Percentiles rank a stretch among this genome's conserved stretches.
phyloP scores from a whole-genome alignment of 2,329 filamentous ascomycete species.

The Dothideomycetidae sp. region DNA sequence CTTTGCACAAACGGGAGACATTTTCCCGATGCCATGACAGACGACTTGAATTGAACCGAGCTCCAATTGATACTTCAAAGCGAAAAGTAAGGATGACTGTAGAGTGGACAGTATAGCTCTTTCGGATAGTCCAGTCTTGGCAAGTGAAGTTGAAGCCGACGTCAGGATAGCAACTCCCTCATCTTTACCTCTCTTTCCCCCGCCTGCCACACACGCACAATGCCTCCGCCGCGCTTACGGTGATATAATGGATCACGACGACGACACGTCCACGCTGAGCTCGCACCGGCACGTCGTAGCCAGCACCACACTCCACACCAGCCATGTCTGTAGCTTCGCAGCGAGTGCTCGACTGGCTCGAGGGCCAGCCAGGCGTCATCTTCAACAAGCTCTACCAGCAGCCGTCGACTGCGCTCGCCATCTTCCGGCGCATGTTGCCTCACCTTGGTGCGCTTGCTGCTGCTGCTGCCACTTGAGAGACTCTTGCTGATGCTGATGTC shows the following conservation, averaged over 20 bases:
- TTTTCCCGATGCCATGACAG: neutral
- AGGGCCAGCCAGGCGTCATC: conserved; percentile 76
- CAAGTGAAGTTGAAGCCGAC: neutral
- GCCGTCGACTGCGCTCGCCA: conserved; percentile 85
- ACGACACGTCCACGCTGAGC: conserved; percentile 1
- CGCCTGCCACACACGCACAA: neutral
- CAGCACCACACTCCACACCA: conserved; percentile 5
- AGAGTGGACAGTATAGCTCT: no score
- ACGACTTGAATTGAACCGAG: no score
- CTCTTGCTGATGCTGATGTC: conserved; percentile 4
- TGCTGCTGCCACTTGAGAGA: neutral
- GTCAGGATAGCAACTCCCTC: neutral
- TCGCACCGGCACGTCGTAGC: conserved; percentile 7
- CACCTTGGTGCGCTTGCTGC: conserved; percentile 51
- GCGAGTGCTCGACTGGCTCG: conserved; percentile 74
- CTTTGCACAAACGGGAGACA: conserved; percentile 6
- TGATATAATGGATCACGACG: no score
- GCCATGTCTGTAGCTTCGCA: conserved; percentile 41
- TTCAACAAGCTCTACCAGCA: conserved; percentile 90
- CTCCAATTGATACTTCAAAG: no score
- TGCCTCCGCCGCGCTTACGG: no score
- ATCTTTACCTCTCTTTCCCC: neutral
- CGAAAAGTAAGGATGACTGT: no score
- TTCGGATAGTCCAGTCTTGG: no score
- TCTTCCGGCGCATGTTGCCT: conserved; percentile 94